Base-by-base conservation (phyloP, 192 early-diverging fungal species). In the Diversispora eburnea region DNA sequence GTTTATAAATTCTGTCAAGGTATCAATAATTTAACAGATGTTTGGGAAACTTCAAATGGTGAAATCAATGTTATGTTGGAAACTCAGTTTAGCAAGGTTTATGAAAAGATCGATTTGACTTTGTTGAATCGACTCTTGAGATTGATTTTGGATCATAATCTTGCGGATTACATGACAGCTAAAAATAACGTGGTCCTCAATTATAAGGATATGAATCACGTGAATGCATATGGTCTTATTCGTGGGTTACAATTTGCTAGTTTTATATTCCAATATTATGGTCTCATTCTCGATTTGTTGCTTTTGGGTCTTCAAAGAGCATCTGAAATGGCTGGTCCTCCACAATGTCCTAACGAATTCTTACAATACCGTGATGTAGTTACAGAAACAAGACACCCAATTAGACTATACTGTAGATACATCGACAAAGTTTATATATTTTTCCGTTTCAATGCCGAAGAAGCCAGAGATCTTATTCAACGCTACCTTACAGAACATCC, bases 181-280 rank as follows among this genome's bases (percentile, higher is more conserved):
- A 99, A 99, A 85, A 99, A 99, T 85, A 99, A 99, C 84, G 91
- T 99, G 47, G 94, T 92, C 13, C 79, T 99, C 61, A 95, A 88
- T 73, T 99, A 97, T 86, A 99, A 98, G 85, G 98, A 99, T 75
- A 99, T 99, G 98, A 94, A 93, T 82, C 98, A 99, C 79, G 93
- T 97, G 57, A 99, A 99, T 80, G 86, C 95, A 22, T 97, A 93
- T 78, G 98, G 98, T 70, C 84, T 99, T 49, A 93, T 99, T 74
- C 92, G 96, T 75, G 98, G 98, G 60, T 87, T 99, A 64, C 98
- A 99, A 80, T 99, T 99, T 74, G 92, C 93, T 46, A 93, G 92
- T 39, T 99, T 99, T 77, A 92, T 99, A 62, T 95, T 95, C 88
- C 98, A 99, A 81, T 99, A 95, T 89, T 99, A 99, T 80, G 96